These are phyloP conservation scores for Microbotryum violaceum DNA, from an alignment of 1,284 basidiomycete genomes.

Conservation along the genomic window DNA sequence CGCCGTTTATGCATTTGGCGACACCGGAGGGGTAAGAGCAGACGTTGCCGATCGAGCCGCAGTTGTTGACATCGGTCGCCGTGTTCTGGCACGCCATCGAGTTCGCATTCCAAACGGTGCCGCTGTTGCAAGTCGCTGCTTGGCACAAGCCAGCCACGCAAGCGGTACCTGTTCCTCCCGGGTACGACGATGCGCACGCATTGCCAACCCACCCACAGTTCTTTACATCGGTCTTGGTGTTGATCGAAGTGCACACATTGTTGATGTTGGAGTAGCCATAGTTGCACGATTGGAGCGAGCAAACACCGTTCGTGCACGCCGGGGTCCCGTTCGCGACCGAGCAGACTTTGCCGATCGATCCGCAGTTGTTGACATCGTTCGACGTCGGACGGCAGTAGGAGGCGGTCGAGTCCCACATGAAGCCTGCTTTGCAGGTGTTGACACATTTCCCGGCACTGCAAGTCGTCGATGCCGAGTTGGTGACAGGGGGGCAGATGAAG, in stretches of 20 bases:
- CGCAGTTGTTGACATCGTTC: slow-evolving; percentile 11
- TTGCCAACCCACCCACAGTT: slow-evolving; percentile 1
- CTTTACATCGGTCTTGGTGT: slow-evolving; percentile 1
- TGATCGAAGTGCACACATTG: slow-evolving; percentile 2
- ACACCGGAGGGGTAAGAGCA: slow-evolving; percentile 12
- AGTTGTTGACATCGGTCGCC: slow-evolving; percentile 5
- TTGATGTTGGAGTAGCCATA: background rate
- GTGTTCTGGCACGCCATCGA: slow-evolving; percentile 1
- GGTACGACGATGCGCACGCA: background rate
- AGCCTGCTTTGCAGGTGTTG: slow-evolving; percentile 7
- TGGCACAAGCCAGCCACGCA: no score
- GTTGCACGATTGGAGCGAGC: slow-evolving; percentile 4
- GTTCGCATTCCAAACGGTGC: slow-evolving; percentile 8
- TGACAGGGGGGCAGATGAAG: background rate
- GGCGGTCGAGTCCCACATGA: background rate
- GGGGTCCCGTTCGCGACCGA: background rate
- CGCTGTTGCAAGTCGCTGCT: slow-evolving; percentile 11
- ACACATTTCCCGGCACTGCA: background rate
- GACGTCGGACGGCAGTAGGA: background rate
- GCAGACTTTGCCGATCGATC: slow-evolving; percentile 1
- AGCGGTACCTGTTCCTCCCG: no score
- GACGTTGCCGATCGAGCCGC: slow-evolving; percentile 15
- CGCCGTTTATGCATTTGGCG: background rate
- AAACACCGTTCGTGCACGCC: background rate
- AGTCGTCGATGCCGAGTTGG: background rate